Evolutionary conservation across 129 eudicot genomes (phyloP).

Genomic region (Helichrysum umbraculigerum): DNA sequence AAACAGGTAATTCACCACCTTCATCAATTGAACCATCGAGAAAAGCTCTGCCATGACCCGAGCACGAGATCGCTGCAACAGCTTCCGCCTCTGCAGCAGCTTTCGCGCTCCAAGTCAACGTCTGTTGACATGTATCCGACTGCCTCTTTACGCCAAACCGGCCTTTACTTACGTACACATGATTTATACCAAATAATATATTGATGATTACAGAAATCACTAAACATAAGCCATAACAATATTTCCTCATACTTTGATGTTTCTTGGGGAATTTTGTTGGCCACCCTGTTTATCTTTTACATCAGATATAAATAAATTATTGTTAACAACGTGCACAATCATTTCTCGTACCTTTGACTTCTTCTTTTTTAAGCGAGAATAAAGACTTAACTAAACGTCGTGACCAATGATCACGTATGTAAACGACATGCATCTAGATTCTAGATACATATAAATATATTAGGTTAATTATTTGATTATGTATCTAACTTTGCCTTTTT

Average conservation of each 20-base stretch:
- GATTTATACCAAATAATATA: not conserved
- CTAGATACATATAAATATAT: too few species aligned
- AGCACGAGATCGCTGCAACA: not conserved
- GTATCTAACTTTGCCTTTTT: too few species aligned
- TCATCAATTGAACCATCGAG: not conserved
- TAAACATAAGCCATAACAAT: not conserved
- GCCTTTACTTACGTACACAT: not conserved
- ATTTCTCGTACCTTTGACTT: too few species aligned
- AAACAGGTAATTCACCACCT: constrained; percentile 3
- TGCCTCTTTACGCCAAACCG: not conserved
- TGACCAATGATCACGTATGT: too few species aligned
- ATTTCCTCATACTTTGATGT: not conserved
- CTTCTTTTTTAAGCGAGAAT: too few species aligned
- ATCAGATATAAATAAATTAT: not conserved
- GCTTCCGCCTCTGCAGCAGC: constrained; percentile 7
- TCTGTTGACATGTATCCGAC: not conserved
- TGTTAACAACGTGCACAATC: too few species aligned
- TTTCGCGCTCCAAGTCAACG: not conserved
- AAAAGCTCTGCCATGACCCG: not conserved
- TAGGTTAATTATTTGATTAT: too few species aligned
- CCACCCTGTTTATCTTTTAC: too few species aligned
- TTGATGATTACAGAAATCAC: not conserved
- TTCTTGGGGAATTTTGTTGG: not conserved
- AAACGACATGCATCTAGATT: too few species aligned
- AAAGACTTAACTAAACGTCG: too few species aligned